phyloP scores from a whole-genome alignment of 306 rosid species.

The Alnus rubra region DNA sequence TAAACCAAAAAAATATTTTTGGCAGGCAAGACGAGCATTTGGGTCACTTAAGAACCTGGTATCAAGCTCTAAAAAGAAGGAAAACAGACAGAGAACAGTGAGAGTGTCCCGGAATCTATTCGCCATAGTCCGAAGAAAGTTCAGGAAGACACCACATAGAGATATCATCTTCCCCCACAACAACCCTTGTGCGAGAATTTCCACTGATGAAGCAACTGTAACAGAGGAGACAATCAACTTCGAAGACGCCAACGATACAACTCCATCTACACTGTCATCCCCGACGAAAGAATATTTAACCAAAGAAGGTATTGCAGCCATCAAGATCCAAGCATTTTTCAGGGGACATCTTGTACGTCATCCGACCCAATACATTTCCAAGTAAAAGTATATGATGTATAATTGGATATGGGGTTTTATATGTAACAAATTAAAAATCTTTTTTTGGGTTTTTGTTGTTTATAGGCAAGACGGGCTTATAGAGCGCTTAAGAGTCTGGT shows the following conservation, averaged over 20 bases:
- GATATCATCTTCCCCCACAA: slow-evolving; percentile 37
- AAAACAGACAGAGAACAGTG: slow-evolving; percentile 18
- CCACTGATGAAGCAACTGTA: slow-evolving; percentile 23
- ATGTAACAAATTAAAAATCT: background rate
- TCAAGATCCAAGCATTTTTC: slow-evolving; percentile 76
- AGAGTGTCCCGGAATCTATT: slow-evolving; percentile 49
- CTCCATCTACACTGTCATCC: slow-evolving; percentile 14
- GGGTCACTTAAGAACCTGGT: background rate
- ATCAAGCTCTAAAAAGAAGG: background rate
- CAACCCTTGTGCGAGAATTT: slow-evolving; percentile 29
- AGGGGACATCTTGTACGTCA: slow-evolving; percentile 78
- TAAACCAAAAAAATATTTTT: background rate
- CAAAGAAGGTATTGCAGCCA: slow-evolving; percentile 55
- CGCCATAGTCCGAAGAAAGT: slow-evolving; percentile 38
- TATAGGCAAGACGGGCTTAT: slow-evolving; percentile 77
- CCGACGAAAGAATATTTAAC: background rate
- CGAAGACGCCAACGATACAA: background rate
- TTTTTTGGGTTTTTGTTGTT: background rate
- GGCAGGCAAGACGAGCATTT: slow-evolving; percentile 1
- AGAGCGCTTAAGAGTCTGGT: slow-evolving; percentile 71
- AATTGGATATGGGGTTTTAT: background rate
- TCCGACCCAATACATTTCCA: background rate
- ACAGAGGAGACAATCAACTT: background rate
- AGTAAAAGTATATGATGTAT: background rate
- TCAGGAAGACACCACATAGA: slow-evolving; percentile 37